phyloP scores from a whole-genome alignment of 352 stramenopile genomes.

The Phytophthora ohioensis region DNA sequence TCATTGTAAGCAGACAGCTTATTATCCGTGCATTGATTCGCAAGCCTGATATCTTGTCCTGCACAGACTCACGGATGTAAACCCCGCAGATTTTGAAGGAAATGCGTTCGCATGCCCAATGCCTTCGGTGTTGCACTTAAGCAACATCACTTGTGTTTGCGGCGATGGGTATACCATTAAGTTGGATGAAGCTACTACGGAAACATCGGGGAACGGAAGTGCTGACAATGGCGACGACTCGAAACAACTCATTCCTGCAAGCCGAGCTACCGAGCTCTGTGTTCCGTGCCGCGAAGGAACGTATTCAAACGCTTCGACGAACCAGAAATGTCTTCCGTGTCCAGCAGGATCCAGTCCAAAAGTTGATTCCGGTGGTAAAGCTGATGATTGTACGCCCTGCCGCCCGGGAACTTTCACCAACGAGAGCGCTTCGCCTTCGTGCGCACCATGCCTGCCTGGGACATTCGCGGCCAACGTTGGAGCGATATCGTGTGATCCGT shows the following conservation, averaged over 20 bases:
- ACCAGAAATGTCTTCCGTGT: constrained; percentile 51
- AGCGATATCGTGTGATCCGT: constrained; percentile 46
- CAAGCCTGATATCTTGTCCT: neutral
- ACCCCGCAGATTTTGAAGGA: constrained; percentile 23
- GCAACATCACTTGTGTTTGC: constrained; percentile 47
- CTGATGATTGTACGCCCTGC: constrained; percentile 43
- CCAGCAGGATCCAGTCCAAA: constrained; percentile 33
- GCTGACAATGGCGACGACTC: constrained; percentile 1
- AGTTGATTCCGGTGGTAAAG: constrained; percentile 1
- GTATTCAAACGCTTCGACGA: constrained; percentile 60
- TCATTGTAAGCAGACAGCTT: constrained; percentile 37
- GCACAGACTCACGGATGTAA: constrained; percentile 21
- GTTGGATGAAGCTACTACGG: neutral
- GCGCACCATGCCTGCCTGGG: constrained; percentile 44
- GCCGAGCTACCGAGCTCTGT: constrained; percentile 33
- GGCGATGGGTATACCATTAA: constrained; percentile 34
- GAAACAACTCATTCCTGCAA: constrained; percentile 17
- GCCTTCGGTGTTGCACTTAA: constrained; percentile 17
- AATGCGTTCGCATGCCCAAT: constrained; percentile 35
- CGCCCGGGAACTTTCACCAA: constrained; percentile 57
- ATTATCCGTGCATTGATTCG: neutral
- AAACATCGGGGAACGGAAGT: neutral
- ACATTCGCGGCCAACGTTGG: constrained; percentile 42
- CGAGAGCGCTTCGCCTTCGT: constrained; percentile 37
- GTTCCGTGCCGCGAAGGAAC: constrained; percentile 43